Percentiles rank a stretch among this genome's conserved stretches.
These are phyloP conservation scores for Blepharisma stoltei DNA, from an alignment of 73 alveolate genomes.

Conservation along the genomic window DNA sequence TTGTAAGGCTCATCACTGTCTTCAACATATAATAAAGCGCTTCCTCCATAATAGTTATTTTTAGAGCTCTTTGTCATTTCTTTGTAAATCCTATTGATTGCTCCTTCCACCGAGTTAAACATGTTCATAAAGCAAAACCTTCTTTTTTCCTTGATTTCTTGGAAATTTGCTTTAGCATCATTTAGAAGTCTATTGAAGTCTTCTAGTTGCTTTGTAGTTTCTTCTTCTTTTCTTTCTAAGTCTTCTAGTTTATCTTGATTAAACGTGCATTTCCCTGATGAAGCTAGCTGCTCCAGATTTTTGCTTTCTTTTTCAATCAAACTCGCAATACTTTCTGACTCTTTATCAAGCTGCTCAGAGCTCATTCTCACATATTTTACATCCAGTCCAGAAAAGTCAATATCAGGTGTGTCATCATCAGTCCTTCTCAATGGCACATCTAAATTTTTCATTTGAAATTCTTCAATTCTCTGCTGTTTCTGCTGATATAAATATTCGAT, in stretches of 20 bases:
- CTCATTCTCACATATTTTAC: constrained; percentile 20
- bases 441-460: constrained; percentile 57
- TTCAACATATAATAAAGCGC: constrained; percentile 74
- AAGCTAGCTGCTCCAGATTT: constrained; percentile 52
- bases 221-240: constrained; percentile 62
- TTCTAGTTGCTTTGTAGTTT: constrained; percentile 61
- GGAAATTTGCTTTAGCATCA: constrained; percentile 52
- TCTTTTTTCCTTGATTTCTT: constrained; percentile 65
- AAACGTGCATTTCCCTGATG: constrained; percentile 62
- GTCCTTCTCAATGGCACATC: constrained; percentile 43
- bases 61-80: constrained; percentile 69
- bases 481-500: no score
- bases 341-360: constrained; percentile 34
- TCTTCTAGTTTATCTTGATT: constrained; percentile 67
- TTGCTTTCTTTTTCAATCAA: constrained; percentile 57
- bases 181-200: constrained; percentile 49
- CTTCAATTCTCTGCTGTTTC: constrained; percentile 52
- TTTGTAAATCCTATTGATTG: constrained; percentile 55
- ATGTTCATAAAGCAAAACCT: constrained; percentile 54
- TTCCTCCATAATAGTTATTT: constrained; percentile 69
- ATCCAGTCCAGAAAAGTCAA: constrained; percentile 51
- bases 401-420: constrained; percentile 36
- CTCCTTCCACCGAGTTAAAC: constrained; percentile 70
- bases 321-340: constrained; percentile 37
- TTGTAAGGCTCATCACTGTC: constrained; percentile 81